A percentile compares a stretch with the other conserved stretches of the same genome.
phyloP scores from a whole-genome alignment of 176 grass and related monocot species.

The Ananas comosus region DNA sequence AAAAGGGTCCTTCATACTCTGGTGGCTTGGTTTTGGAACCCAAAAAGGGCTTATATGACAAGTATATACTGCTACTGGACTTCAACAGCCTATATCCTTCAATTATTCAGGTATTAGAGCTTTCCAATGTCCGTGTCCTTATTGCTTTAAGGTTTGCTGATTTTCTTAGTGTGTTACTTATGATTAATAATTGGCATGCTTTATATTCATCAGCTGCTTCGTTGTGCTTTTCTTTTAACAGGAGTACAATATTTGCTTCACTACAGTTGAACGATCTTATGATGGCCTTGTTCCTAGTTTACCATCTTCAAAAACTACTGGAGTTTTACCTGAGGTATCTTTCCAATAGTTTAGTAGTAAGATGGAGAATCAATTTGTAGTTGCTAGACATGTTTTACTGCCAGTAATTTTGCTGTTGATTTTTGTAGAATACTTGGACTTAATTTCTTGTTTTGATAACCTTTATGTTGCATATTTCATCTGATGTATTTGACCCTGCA shows the following conservation, averaged over 20 bases:
- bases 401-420: no score
- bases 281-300: slow-evolving; percentile 62
- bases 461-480: background rate
- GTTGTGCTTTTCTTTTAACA: slow-evolving; percentile 24
- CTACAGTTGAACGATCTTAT: slow-evolving; percentile 70
- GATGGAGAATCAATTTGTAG: background rate
- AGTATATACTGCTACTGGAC: slow-evolving; percentile 87
- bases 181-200: background rate
- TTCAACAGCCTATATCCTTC: slow-evolving; percentile 99
- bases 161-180: background rate
- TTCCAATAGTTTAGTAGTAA: slow-evolving; percentile 5
- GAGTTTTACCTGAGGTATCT: slow-evolving; percentile 95
- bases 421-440: background rate
- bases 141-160: background rate
- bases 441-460: background rate
- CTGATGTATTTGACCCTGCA: slow-evolving; percentile 14
- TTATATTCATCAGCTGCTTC: slow-evolving; percentile 18
- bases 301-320: slow-evolving; percentile 76
- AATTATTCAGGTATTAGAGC: slow-evolving; percentile 73
- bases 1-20: slow-evolving; percentile 86
- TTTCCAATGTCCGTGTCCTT: background rate
- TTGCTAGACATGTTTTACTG: no score
- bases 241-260: slow-evolving; percentile 99
- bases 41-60: slow-evolving; percentile 97
- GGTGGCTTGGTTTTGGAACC: slow-evolving; percentile 97